Evolutionary conservation across 495 filamentous ascomycete genomes (phyloP), one percentile per base, ranked within the genome.

Genomic region (Podospora comata): DNA sequence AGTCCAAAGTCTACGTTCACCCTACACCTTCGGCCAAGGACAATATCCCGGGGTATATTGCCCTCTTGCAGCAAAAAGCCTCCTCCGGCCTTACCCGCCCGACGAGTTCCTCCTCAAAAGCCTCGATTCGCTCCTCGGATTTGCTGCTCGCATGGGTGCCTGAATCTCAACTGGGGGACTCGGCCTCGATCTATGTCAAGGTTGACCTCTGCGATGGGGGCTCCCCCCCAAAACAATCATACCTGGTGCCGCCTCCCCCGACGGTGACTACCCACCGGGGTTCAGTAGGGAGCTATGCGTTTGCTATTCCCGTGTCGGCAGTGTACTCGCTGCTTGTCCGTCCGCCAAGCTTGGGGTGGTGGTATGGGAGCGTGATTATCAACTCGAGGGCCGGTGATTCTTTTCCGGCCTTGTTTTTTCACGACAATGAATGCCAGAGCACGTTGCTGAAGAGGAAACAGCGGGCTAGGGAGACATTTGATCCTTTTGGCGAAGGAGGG

Each of bases 1-100:
- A 99, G 80, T 97, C 93, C 89, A 99, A 99, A 83, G 92, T 99
- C 75, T 99, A 98, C 75, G 88, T 99, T n/a, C 95, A 99, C 78
- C 95, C 96, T 0, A 94, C 92, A 0, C 90, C 96, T 0, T 95
- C 93, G 2, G 84, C 94, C 6, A 95, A 92, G 82, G 96, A 99
- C 79, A 99, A 99, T 69, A 94, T 99, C 69, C 82, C 92, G n/a
- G 95, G 95, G 23, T 99, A 96, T 73, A 90, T 99, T 68, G 95
- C 95, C 30, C 85, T 99, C 3, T 83, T 99, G 30, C 93, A 98
- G 77, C 96, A 98, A 75, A 97, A 97, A 74, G 85, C 85, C 0
- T 73, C 83, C 19, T 70, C 70, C 28, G 69, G 76, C 68, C 71
- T 68, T 28, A 69, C 75, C 60, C 79, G 81, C 60, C 80, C 85